Evolutionary conservation across 768 basidiomycete genomes (phyloP), one percentile per base, ranked within the genome.

Genomic region (Arthromyces matolae): DNA sequence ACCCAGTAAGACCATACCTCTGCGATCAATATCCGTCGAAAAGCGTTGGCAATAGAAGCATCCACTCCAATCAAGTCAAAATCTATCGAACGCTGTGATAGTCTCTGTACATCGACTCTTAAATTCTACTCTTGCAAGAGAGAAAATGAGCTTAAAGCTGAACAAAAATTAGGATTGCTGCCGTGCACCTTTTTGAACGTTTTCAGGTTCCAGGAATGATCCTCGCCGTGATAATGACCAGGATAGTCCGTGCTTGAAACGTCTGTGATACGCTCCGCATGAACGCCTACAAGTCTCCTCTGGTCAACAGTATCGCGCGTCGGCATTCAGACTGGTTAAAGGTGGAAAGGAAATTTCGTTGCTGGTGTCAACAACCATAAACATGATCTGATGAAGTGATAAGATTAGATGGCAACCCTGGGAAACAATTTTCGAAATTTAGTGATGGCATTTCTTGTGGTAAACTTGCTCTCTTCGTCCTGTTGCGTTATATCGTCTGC

Each of bases 31-130:
- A 96, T 92, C 47, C 96, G 77, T 22, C 96, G 77, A 54, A 95
- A 81, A 0, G 95, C 93, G 65, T 99, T 98, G 24, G 96, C 93
- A 49, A 99, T 89, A 13, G 92, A 89, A 0, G 96, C 90, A 64
- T 99, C 95, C 23, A 97, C 87, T 5, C 95, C 94, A 47, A 97
- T 79, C 36, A 98, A 73, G 68, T 99, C 96, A 64, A 99, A 95
- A 56, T 97, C 94, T 52, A 96, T 80, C 2, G 87, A 85, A 13
- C 85, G 78, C 34, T 86, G 78, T 0, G 93, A 95, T 28, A 94
- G 70, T 34, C 89, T 78, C 51, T 88, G 81, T 28, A 96, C 76
- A 47, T 83, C 75, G 8, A 93, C 80, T 61, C 74, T 71, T 45
- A 94, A 71, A 60, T 76, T 86, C 91, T 91, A 67, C 58, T 64